Evolutionary conservation across 2,329 filamentous ascomycete species (phyloP).

Genomic region (Elsinoe fawcettii): DNA sequence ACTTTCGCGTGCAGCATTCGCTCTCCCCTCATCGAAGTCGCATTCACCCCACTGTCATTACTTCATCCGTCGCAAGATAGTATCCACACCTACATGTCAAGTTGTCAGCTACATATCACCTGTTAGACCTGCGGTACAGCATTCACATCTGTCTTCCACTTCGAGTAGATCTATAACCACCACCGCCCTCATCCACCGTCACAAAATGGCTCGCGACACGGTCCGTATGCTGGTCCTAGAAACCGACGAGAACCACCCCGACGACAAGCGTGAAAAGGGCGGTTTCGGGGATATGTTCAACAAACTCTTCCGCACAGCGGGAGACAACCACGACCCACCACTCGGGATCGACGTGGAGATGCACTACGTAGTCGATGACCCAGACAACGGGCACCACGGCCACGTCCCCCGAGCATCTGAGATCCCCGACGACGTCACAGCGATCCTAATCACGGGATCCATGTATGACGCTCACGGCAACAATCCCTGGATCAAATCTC

Average conservation of each 20-base stretch:
- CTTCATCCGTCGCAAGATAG: no score
- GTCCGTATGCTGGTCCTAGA: constrained; percentile 47
- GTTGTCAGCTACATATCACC: background rate
- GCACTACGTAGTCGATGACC: constrained; percentile 44
- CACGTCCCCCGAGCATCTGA: constrained; percentile 42
- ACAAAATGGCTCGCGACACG: constrained; percentile 12
- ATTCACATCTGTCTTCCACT: background rate
- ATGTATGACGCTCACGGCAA: constrained; percentile 43
- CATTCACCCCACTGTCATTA: background rate
- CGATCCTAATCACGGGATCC: constrained; percentile 41
- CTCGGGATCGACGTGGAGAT: constrained; percentile 49
- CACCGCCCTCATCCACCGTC: background rate
- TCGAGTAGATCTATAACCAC: background rate
- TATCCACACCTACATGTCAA: no score
- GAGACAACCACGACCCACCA: constrained; percentile 45
- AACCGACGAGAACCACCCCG: constrained; percentile 49
- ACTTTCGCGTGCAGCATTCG: background rate
- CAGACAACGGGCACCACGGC: constrained; percentile 24
- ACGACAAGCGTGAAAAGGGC: constrained; percentile 44
- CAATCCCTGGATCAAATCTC: constrained; percentile 37
- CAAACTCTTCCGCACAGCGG: constrained; percentile 44
- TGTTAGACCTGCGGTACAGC: background rate
- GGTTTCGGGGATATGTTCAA: constrained; percentile 50
- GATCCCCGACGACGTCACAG: constrained; percentile 36
- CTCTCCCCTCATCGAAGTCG: background rate